Evolutionary conservation across 768 basidiomycete genomes (phyloP).

Genomic region (Exsudoporus frostii): DNA sequence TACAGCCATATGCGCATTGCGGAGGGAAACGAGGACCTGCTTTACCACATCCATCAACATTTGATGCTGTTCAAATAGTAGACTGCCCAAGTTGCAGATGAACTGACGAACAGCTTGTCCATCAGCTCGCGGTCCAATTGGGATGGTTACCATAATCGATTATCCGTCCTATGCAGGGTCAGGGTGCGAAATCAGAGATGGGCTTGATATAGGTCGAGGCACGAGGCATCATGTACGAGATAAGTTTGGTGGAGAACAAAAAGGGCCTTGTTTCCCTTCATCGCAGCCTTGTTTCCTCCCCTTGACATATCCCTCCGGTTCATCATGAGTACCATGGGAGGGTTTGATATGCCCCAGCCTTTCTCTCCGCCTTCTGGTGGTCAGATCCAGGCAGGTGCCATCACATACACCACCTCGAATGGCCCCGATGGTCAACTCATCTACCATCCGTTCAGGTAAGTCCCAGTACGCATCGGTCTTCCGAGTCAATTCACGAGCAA

Average conservation of each 20-base stretch:
- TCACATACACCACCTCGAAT: conserved; percentile 69
- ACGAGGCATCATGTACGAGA: conserved; percentile 27
- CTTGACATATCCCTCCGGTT: conserved; percentile 5
- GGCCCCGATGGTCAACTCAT: conserved; percentile 57
- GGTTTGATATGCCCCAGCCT: conserved; percentile 30
- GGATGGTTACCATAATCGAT: conserved; percentile 2
- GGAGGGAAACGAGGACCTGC: background rate
- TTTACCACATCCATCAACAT: background rate
- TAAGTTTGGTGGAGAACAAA: conserved; percentile 20
- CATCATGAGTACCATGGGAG: conserved; percentile 22
- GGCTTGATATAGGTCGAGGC: conserved; percentile 30
- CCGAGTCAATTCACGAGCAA: conserved; percentile 14
- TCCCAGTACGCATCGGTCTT: conserved; percentile 4
- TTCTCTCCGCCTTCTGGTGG: conserved; percentile 30
- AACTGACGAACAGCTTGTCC: background rate
- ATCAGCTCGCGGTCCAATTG: background rate
- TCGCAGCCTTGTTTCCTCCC: conserved; percentile 11
- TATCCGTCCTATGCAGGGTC: background rate
- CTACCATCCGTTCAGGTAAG: conserved; percentile 77
- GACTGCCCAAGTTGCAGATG: background rate
- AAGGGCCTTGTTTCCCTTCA: conserved; percentile 5
- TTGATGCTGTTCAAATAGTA: background rate
- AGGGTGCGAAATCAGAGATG: conserved; percentile 27
- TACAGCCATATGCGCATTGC: too few relatives aligned
- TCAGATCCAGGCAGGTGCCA: conserved; percentile 61